phyloP scores from a whole-genome alignment of 169 alveolate species.

The Plasmodium malariae region DNA sequence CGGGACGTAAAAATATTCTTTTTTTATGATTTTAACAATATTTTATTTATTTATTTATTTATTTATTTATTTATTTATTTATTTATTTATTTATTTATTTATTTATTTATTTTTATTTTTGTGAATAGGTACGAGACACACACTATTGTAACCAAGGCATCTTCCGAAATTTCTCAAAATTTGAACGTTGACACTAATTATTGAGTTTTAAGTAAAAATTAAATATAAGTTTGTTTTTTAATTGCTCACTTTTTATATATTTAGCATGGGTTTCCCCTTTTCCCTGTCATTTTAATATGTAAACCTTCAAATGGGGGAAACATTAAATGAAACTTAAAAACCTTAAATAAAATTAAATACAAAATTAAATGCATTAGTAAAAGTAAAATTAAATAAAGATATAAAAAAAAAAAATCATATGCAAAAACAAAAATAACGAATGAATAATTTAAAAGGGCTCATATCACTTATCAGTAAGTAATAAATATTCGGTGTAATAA shows the following conservation, averaged over 20 bases:
- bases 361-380: too few relatives aligned
- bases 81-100: not conserved
- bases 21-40: not conserved
- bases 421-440: too few relatives aligned
- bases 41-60: not conserved
- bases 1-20: not conserved
- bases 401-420: too few relatives aligned
- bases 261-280: too few relatives aligned
- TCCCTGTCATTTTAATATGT: too few relatives aligned
- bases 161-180: constrained; percentile 87
- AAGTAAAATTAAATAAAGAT: too few relatives aligned
- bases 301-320: too few relatives aligned
- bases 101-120: not conserved
- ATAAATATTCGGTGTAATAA: not conserved
- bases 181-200: constrained; percentile 63
- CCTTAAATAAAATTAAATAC: too few relatives aligned
- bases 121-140: constrained; percentile 92
- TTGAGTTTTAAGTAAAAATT: constrained; percentile 18
- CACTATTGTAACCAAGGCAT: constrained; percentile 89
- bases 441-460: too few relatives aligned
- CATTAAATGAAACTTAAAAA: too few relatives aligned
- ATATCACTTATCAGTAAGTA: too few relatives aligned
- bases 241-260: not conserved
- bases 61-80: not conserved
- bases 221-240: not conserved